Conservation (phyloP, 2,329 filamentous ascomycete species). For the Pezicula carpinea region DNA sequence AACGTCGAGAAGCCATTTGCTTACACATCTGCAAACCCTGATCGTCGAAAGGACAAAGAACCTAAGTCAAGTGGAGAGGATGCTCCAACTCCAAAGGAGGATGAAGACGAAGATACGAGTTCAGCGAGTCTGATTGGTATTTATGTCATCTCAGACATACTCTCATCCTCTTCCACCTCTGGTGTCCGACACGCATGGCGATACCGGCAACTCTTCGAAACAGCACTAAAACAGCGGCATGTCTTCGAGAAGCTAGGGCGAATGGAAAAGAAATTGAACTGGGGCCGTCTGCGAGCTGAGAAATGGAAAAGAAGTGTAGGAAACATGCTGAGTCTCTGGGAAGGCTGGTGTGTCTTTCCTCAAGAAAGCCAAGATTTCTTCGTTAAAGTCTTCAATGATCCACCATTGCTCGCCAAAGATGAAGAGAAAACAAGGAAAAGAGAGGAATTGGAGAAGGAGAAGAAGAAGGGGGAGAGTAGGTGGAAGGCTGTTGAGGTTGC, state of each 20-base stretch:
- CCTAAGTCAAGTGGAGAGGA: conserved; percentile 31
- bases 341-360: conserved; percentile 69
- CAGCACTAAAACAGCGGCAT: conserved; percentile 50
- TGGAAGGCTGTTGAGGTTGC: conserved; percentile 34
- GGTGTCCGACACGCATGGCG: conserved; percentile 65
- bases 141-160: conserved; percentile 70
- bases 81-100: conserved; percentile 35
- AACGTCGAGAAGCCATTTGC: conserved; percentile 78
- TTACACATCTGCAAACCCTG: conserved; percentile 65
- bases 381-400: conserved; percentile 64
- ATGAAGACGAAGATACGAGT: conserved; percentile 58
- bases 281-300: conserved; percentile 62
- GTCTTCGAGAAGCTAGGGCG: conserved; percentile 61
- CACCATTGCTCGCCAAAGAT: conserved; percentile 47
- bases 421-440: conserved; percentile 28
- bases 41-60: conserved; percentile 36
- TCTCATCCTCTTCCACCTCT: conserved; percentile 57
- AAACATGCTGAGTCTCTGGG: conserved; percentile 54
- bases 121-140: conserved; percentile 73
- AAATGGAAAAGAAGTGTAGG: conserved; percentile 61
- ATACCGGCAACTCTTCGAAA: conserved; percentile 62
- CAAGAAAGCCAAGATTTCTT: conserved; percentile 69
- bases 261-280: conserved; percentile 57
- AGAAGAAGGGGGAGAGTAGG: conserved; percentile 24
- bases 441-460: conserved; percentile 26